Evolutionary conservation across 768 basidiomycete genomes (phyloP).

Genomic region (Goffeauzyma gilvescens): DNA sequence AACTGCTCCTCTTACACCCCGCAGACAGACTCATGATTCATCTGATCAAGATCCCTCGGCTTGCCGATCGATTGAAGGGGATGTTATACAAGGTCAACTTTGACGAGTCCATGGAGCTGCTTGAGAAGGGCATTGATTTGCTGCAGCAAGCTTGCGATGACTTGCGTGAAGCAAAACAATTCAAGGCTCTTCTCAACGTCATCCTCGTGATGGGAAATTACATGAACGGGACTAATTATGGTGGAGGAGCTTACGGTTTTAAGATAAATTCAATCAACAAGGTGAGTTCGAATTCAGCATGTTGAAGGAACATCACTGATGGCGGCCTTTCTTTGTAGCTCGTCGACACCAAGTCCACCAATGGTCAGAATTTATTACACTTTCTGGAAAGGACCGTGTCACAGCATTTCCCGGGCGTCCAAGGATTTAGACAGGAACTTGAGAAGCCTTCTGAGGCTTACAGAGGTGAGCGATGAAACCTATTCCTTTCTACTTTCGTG

Average conservation of each 20-base stretch:
- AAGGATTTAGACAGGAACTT: constrained; percentile 72
- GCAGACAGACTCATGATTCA: constrained; percentile 95
- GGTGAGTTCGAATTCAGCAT: constrained; percentile 34
- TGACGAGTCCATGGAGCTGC: constrained; percentile 60
- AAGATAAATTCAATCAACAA: constrained; percentile 94
- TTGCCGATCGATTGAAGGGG: constrained; percentile 73
- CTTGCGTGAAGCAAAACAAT: constrained; percentile 59
- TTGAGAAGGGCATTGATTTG: constrained; percentile 72
- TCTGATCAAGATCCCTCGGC: constrained; percentile 77
- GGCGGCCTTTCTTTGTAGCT: constrained; percentile 39
- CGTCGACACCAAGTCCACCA: constrained; percentile 90
- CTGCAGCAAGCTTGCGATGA: constrained; percentile 62
- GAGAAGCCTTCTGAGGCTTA: constrained; percentile 79
- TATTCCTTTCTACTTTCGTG: constrained; percentile 8
- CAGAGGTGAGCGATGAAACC: constrained; percentile 46
- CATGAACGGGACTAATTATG: constrained; percentile 90
- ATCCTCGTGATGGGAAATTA: constrained; percentile 93
- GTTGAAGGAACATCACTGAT: neutral
- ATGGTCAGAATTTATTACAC: constrained; percentile 83
- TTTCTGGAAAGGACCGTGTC: constrained; percentile 77
- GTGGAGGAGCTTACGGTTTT: constrained; percentile 94
- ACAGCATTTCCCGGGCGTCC: constrained; percentile 72
- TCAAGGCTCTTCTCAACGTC: constrained; percentile 81
- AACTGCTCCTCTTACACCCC: constrained; percentile 71
- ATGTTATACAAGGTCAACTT: constrained; percentile 86